Evolutionary conservation across 2,329 filamentous ascomycete species (phyloP).

Genomic region (Cercospora sp.): DNA sequence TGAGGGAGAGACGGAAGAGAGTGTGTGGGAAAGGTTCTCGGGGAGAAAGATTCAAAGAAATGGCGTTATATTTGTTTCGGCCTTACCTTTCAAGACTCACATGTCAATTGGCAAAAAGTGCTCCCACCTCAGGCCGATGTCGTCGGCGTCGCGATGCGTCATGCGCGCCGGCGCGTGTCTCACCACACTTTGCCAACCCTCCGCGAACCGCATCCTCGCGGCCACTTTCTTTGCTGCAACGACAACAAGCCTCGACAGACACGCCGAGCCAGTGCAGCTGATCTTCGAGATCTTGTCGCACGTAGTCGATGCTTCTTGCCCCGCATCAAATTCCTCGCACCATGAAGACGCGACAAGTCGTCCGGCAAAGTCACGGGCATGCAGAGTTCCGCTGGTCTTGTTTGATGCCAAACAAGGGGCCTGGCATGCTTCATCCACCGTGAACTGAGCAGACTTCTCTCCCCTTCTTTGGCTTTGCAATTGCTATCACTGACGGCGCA

Average conservation of each 20-base stretch:
- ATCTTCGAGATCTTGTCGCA: not conserved
- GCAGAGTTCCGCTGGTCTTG: not conserved
- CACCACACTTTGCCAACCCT: not conserved
- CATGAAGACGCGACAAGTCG: not conserved
- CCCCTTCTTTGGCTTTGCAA: not conserved
- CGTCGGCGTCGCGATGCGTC: not conserved
- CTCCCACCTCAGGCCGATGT: constrained; percentile 1
- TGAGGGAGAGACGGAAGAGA: not conserved
- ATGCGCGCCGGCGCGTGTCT: constrained; percentile 1
- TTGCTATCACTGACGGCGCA: not conserved
- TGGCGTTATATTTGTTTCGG: not conserved
- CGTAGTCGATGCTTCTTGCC: not conserved
- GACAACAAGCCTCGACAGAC: not conserved
- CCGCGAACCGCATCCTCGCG: not conserved
- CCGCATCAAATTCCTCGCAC: not conserved
- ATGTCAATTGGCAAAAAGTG: constrained; percentile 6
- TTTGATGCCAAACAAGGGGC: not conserved
- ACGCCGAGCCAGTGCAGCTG: not conserved
- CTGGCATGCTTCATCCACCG: not conserved
- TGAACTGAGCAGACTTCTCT: not conserved
- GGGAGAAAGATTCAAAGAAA: constrained; percentile 3
- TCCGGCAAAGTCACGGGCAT: not conserved
- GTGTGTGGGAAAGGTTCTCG: not conserved
- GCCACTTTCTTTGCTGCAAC: not conserved
- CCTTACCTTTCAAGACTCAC: not conserved